phyloP scores from a whole-genome alignment of 2,329 filamentous ascomycete species.

The Dactylonectria macrodidyma region DNA sequence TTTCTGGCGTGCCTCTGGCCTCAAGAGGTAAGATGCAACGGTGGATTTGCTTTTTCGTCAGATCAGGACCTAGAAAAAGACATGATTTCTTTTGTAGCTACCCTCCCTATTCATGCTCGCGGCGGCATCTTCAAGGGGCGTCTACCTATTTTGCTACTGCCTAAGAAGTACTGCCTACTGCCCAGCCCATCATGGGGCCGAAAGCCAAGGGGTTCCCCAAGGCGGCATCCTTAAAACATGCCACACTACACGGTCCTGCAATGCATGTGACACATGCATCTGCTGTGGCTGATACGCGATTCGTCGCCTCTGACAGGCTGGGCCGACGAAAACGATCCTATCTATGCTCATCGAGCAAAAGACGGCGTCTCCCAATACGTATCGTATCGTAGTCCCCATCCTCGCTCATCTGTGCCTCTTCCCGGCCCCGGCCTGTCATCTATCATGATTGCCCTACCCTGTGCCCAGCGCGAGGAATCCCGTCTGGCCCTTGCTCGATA shows the following conservation, averaged over 20 bases:
- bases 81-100: slow-evolving; percentile 31
- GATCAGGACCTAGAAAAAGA: slow-evolving; percentile 37
- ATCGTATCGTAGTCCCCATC: background rate
- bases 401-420: slow-evolving; percentile 13
- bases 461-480: slow-evolving; percentile 6
- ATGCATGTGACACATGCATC: slow-evolving; percentile 39
- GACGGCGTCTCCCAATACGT: background rate
- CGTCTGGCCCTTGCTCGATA: slow-evolving; percentile 22
- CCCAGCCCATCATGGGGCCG: background rate
- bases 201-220: background rate
- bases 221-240: slow-evolving; percentile 33
- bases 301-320: slow-evolving; percentile 15
- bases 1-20: slow-evolving; percentile 11
- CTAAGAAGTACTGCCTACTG: too few species aligned
- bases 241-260: slow-evolving; percentile 27
- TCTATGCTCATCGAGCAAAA: slow-evolving; percentile 12
- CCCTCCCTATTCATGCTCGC: background rate
- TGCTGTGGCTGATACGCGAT: slow-evolving; percentile 27
- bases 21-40: slow-evolving; percentile 24
- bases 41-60: slow-evolving; percentile 43
- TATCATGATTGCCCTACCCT: slow-evolving; percentile 9
- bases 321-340: slow-evolving; percentile 7
- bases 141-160: background rate
- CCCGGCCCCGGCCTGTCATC: slow-evolving; percentile 21
- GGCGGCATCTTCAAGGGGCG: background rate